Base-by-base conservation (phyloP, 2,329 filamentous ascomycete genomes). In the Colletotrichum melonis region DNA sequence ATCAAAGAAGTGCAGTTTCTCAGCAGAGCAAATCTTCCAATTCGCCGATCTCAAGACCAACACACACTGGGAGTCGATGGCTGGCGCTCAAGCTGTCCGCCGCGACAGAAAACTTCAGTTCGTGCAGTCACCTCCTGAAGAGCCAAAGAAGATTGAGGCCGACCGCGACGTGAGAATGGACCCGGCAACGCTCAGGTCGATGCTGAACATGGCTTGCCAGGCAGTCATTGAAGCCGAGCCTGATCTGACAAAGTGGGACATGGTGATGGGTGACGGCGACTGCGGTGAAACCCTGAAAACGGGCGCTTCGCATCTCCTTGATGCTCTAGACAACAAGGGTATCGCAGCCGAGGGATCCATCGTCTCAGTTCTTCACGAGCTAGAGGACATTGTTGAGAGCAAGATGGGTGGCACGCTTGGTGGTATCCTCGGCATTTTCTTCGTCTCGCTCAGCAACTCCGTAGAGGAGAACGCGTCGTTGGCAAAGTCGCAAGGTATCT, bases 41-140 rank as follows among this genome's bases (percentile, higher is more conserved):
- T 89, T 94, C 74, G 85, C 93, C n/a, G 92, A 94, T 78, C 86
- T 86, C 32, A 89, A 86, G 59, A 92, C 91, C 0, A 89, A 90
- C 78, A 89, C 88, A 0, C 81, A 80, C 76, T 89, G 88, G 88
- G 87, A 89, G 77, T 86, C 86, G 3, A 83, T 88, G 78, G 82
- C 86, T 1, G 88, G 88, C 0, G 81, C 82, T 0, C 87, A 89
- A 75, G 74, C 78, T 2, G 74, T 76, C 19, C 78, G 81, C 3
- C 80, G 81, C 14, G 78, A 80, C 14, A 83, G 86, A 26, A 78
- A 78, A 4, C 81, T 86, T 62, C 87, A 89, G 75, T 76, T 88
- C 28, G 84, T 87, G 3, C 78, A 78, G 57, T 77, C 82, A 0
- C 80, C 83, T 0, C 66, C 74, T 9, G 81, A 84, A 71, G 76